These are phyloP conservation scores for Neurospora cerealis DNA, from an alignment of 495 filamentous ascomycete genomes.

Conservation along the genomic window DNA sequence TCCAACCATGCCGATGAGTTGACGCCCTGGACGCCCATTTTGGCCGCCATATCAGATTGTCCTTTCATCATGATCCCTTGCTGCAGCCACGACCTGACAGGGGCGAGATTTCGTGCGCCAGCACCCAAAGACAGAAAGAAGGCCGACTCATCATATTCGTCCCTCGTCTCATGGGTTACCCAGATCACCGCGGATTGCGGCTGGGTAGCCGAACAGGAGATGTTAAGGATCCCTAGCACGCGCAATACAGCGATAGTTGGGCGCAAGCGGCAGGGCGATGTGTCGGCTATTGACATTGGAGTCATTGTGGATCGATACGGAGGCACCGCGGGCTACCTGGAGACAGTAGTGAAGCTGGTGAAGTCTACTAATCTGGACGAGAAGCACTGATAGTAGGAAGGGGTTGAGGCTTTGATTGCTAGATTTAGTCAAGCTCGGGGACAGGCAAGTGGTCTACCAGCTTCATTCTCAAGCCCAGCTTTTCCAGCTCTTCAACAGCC, in stretches of 20 bases:
- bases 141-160: slow-evolving; percentile 54
- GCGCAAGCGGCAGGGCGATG: slow-evolving; percentile 22
- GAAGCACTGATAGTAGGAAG: neutral
- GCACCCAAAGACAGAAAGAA: slow-evolving; percentile 43
- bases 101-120: slow-evolving; percentile 60
- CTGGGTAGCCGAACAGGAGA: slow-evolving; percentile 66
- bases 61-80: slow-evolving; percentile 91
- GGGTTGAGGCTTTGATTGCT: neutral
- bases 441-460: slow-evolving; percentile 77
- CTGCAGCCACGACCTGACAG: slow-evolving; percentile 81
- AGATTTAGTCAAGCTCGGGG: slow-evolving; percentile 39
- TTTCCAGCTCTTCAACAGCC: slow-evolving; percentile 60
- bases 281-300: slow-evolving; percentile 21
- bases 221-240: slow-evolving; percentile 81
- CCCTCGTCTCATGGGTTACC: slow-evolving; percentile 60
- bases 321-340: slow-evolving; percentile 44
- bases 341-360: slow-evolving; percentile 42
- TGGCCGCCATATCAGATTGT: slow-evolving; percentile 61
- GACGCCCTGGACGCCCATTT: slow-evolving; percentile 87
- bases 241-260: slow-evolving; percentile 76
- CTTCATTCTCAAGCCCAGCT: slow-evolving; percentile 63
- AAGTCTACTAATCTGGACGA: slow-evolving; percentile 11
- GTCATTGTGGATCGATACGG: slow-evolving; percentile 39
- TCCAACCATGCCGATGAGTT: slow-evolving; percentile 96
- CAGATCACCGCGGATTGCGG: slow-evolving; percentile 58